A percentile compares a stretch with the other conserved stretches of the same genome.
Evolutionary conservation across 495 filamentous ascomycete genomes (phyloP).

Genomic region (Penicillium riverlandense): DNA sequence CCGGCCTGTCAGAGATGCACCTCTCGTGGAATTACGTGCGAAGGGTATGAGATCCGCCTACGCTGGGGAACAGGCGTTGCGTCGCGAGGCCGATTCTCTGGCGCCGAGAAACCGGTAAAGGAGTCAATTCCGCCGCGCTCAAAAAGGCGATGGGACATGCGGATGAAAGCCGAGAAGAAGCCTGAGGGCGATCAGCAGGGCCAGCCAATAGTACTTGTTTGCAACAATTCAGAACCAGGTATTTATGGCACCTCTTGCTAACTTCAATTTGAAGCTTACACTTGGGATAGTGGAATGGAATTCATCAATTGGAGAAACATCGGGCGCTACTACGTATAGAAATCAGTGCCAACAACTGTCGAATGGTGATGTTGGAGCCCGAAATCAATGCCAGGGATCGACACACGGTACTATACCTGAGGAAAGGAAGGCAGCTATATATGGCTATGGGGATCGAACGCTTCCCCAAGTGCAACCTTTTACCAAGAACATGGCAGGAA

Average conservation of each 20-base stretch:
- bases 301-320: too few species aligned
- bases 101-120: constrained; percentile 19
- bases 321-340: too few species aligned
- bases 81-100: constrained; percentile 18
- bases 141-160: constrained; percentile 19
- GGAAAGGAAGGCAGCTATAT: not conserved
- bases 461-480: too few species aligned
- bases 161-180: constrained; percentile 6
- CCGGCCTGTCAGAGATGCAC: constrained; percentile 17
- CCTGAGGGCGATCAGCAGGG: constrained; percentile 6
- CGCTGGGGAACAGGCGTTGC: constrained; percentile 26
- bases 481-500: not conserved
- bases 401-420: not conserved
- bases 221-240: constrained; percentile 5
- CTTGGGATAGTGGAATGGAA: too few species aligned
- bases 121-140: constrained; percentile 18
- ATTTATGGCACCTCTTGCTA: not conserved
- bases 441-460: not conserved
- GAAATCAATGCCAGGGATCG: too few species aligned
- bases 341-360: too few species aligned
- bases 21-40: constrained; percentile 12
- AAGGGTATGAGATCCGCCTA: constrained; percentile 22
- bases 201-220: constrained; percentile 9
- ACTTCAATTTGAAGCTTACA: not conserved
- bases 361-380: too few species aligned